Evolutionary conservation across 1,284 basidiomycete species (phyloP).

Genomic region (Schizophyllum amplum): DNA sequence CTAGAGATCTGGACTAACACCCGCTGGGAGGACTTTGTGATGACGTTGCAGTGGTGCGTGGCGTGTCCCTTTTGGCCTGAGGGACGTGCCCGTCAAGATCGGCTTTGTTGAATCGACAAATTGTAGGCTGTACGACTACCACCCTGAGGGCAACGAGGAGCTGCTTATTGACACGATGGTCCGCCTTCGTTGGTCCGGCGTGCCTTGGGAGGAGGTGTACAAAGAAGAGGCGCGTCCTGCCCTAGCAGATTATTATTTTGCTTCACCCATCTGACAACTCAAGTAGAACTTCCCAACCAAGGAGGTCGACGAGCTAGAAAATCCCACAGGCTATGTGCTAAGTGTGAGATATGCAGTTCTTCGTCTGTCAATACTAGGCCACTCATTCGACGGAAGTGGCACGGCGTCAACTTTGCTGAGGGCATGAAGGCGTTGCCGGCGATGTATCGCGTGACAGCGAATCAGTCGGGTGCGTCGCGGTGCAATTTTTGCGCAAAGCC

Average conservation of each 20-base stretch:
- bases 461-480: constrained; percentile 35
- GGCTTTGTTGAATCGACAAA: neutral
- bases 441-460: constrained; percentile 49
- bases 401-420: constrained; percentile 53
- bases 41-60: neutral
- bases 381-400: constrained; percentile 28
- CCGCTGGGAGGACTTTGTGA: constrained; percentile 34
- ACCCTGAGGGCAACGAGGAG: constrained; percentile 41
- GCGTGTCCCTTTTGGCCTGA: too few relatives aligned
- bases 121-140: constrained; percentile 43
- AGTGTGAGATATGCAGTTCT: constrained; percentile 10
- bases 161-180: constrained; percentile 49
- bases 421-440: constrained; percentile 50
- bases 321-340: constrained; percentile 16
- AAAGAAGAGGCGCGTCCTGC: neutral
- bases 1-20: constrained; percentile 45
- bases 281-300: constrained; percentile 6
- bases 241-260: too few relatives aligned
- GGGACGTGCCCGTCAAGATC: too few relatives aligned
- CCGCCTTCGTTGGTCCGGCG: constrained; percentile 35
- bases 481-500: neutral
- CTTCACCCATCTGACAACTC: too few relatives aligned
- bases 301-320: neutral
- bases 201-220: neutral
- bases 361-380: neutral